phyloP scores from a whole-genome alignment of 2,329 filamentous ascomycete species.

The Chaetomiaceae sp. region DNA sequence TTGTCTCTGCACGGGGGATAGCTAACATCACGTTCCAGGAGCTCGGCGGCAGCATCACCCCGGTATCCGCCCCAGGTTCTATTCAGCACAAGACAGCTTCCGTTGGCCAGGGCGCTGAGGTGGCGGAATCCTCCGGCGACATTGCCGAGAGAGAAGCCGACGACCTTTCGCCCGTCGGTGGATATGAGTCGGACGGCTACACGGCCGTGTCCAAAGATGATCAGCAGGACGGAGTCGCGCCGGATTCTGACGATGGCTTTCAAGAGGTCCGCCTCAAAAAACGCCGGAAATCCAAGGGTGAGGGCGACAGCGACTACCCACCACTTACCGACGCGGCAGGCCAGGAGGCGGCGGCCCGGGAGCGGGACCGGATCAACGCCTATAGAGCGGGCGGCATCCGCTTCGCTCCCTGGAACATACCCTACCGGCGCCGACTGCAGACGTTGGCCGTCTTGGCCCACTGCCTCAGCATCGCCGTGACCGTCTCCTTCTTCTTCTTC shows the following conservation, averaged over 20 bases:
- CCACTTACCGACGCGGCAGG: slow-evolving; percentile 16
- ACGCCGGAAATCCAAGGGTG: not conserved
- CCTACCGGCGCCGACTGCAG: slow-evolving; percentile 66
- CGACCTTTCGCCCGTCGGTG: not conserved
- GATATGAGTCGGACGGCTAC: not conserved
- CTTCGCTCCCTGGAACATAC: slow-evolving; percentile 77
- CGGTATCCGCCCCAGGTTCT: not conserved
- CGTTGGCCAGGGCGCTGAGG: not conserved
- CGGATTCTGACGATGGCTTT: not conserved
- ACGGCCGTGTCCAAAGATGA: not conserved
- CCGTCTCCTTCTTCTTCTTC: slow-evolving; percentile 80
- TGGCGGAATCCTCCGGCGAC: slow-evolving; percentile 19
- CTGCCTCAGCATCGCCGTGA: slow-evolving; percentile 64
- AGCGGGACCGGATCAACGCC: slow-evolving; percentile 18
- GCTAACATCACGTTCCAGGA: not conserved
- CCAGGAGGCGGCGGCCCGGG: slow-evolving; percentile 16
- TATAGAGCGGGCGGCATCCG: slow-evolving; percentile 54
- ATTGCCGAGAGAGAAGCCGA: slow-evolving; percentile 21
- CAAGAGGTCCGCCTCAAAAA: too few species aligned
- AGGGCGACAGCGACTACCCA: slow-evolving; percentile 18
- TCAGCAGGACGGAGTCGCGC: not conserved
- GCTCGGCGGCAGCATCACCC: not conserved
- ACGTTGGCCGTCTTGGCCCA: slow-evolving; percentile 75
- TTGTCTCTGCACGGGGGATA: not conserved
- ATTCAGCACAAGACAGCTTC: not conserved